Evolutionary conservation across 495 filamentous ascomycete genomes (phyloP).

Genomic region (Darksidea phi): DNA sequence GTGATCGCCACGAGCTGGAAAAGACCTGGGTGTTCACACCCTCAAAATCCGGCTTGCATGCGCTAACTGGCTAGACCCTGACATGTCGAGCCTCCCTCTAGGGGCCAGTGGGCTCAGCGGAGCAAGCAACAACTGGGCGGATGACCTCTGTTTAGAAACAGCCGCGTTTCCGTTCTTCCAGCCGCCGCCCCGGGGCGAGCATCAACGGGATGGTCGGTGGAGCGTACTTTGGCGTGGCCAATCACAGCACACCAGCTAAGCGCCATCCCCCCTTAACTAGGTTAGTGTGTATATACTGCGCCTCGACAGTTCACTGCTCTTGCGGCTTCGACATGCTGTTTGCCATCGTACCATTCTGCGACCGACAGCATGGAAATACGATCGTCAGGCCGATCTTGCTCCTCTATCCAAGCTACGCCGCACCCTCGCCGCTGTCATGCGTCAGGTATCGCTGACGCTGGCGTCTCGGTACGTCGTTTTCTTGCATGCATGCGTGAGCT

Average conservation of each 20-base stretch:
- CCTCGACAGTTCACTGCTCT: constrained; percentile 8
- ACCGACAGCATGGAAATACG: not conserved
- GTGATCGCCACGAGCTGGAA: too few relatives aligned
- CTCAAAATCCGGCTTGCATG: too few relatives aligned
- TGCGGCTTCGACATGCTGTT: not conserved
- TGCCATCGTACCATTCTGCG: not conserved
- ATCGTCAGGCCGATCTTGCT: not conserved
- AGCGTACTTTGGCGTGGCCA: constrained; percentile 13
- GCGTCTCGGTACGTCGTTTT: not conserved
- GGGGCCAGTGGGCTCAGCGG: not conserved
- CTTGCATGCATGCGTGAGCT: not conserved
- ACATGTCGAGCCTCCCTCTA: not conserved
- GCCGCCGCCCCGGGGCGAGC: constrained; percentile 9
- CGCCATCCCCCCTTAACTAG: constrained; percentile 1
- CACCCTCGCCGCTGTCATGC: not conserved
- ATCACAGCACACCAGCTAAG: constrained; percentile 2
- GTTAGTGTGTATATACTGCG: constrained; percentile 5
- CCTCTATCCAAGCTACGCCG: not conserved
- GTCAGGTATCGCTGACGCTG: not conserved
- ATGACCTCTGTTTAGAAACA: constrained; percentile 15
- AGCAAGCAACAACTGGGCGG: not conserved
- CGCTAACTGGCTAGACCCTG: not conserved
- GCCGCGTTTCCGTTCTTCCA: constrained; percentile 6
- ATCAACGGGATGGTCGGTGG: not conserved
- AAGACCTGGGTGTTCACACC: too few relatives aligned